Conservation (phyloP, 257 asterid species). For the Craterostigma plantagineum region DNA sequence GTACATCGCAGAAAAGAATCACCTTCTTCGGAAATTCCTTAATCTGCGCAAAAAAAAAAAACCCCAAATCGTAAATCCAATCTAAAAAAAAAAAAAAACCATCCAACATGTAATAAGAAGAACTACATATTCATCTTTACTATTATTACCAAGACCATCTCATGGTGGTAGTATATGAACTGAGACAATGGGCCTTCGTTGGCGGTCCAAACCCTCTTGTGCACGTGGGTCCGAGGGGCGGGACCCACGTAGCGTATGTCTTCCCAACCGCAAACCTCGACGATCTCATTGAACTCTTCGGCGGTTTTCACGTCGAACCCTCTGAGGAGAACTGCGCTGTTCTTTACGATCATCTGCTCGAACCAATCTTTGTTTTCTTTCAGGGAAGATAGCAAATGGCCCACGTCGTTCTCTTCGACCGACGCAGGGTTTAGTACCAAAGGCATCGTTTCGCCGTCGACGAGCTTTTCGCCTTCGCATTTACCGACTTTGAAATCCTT, state of each 20-base stretch:
- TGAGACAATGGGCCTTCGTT: conserved; percentile 76
- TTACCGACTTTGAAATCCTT: conserved; percentile 66
- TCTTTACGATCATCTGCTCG: conserved; percentile 47
- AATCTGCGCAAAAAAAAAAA: too few relatives aligned
- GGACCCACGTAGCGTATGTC: conserved; percentile 80
- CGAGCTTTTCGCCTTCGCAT: conserved; percentile 65
- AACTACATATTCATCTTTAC: conserved; percentile 12
- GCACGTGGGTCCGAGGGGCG: conserved; percentile 60
- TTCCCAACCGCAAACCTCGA: conserved; percentile 59
- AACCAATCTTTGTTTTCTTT: conserved; percentile 57
- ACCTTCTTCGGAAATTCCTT: conserved; percentile 62
- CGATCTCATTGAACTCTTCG: conserved; percentile 48
- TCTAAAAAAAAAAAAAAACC: too few relatives aligned
- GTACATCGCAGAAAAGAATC: conserved; percentile 53
- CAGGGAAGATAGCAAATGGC: conserved; percentile 22
- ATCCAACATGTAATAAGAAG: neutral
- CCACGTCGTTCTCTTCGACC: conserved; percentile 13
- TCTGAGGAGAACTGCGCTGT: conserved; percentile 56
- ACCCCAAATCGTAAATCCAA: too few relatives aligned
- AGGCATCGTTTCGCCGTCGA: conserved; percentile 63
- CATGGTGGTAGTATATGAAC: conserved; percentile 74
- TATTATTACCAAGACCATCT: conserved; percentile 78
- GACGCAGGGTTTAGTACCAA: conserved; percentile 31
- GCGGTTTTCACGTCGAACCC: conserved; percentile 51
- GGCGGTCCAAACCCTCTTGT: conserved; percentile 74